Evolutionary conservation across 805 yeast species (phyloP).

Genomic region (Teunomyces pallodes): DNA sequence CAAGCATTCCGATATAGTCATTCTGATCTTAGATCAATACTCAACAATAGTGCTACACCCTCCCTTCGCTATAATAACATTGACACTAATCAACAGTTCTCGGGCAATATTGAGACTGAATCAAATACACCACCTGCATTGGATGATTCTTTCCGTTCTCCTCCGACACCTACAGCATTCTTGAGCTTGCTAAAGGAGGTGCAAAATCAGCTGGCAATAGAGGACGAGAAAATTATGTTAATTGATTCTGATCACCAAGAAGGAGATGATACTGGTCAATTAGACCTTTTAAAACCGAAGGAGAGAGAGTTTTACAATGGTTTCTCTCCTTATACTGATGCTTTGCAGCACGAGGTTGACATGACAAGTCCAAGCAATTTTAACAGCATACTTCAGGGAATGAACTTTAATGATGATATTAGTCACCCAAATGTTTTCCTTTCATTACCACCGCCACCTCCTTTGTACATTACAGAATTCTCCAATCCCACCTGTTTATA

Average conservation of each 20-base stretch:
- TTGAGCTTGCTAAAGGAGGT: background rate
- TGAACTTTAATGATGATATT: background rate
- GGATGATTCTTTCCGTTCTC: background rate
- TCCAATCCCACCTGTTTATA: slow-evolving; percentile 17
- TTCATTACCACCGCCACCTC: slow-evolving; percentile 26
- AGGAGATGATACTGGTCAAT: background rate
- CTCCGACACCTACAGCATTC: background rate
- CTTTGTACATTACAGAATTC: slow-evolving; percentile 20
- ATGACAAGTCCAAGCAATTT: background rate
- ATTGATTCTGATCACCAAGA: background rate
- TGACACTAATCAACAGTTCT: background rate
- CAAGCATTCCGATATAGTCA: slow-evolving; percentile 9
- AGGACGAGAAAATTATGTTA: background rate
- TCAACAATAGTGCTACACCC: background rate
- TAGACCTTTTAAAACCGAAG: background rate
- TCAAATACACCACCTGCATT: background rate
- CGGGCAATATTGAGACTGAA: background rate
- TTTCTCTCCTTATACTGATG: background rate
- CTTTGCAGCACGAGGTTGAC: background rate
- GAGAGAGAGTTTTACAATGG: background rate
- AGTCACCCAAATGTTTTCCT: slow-evolving; percentile 18
- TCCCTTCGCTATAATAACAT: background rate
- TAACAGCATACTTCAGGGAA: background rate
- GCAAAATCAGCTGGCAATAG: background rate
- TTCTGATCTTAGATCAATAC: slow-evolving; percentile 11